Conservation (phyloP, 2,329 filamentous ascomycete species). For the Sclerotinia trifoliorum region DNA sequence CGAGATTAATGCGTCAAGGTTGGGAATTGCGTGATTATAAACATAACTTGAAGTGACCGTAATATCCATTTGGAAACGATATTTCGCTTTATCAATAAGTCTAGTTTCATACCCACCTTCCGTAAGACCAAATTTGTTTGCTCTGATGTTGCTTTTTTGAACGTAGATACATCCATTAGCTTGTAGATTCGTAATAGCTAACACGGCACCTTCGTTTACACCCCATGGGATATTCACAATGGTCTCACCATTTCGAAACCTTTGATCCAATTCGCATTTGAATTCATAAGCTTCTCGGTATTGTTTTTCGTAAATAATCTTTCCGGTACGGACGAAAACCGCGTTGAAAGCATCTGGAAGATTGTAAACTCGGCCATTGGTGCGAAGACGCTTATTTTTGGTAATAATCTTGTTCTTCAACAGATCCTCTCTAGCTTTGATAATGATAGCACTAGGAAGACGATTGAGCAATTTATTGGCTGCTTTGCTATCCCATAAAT, state of each 20-base stretch:
- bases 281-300: constrained; percentile 58
- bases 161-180: constrained; percentile 57
- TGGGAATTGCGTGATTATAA: constrained; percentile 51
- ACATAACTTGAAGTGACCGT: constrained; percentile 58
- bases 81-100: constrained; percentile 62
- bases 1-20: constrained; percentile 42
- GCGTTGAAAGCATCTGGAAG: constrained; percentile 21
- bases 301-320: constrained; percentile 54
- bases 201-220: constrained; percentile 62
- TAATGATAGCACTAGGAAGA: constrained; percentile 25
- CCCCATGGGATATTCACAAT: constrained; percentile 34
- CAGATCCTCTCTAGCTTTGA: constrained; percentile 32
- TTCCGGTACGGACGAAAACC: constrained; percentile 54
- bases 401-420: constrained; percentile 46
- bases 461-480: constrained; percentile 50
- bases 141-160: constrained; percentile 53
- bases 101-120: constrained; percentile 70
- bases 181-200: constrained; percentile 66
- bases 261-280: constrained; percentile 58
- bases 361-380: constrained; percentile 57
- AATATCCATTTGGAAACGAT: constrained; percentile 62
- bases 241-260: constrained; percentile 40
- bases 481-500: constrained; percentile 49
- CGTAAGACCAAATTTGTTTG: constrained; percentile 68
- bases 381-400: constrained; percentile 58